Evolutionary conservation across 495 filamentous ascomycete species (phyloP).

Genomic region (Penicillium canescens): DNA sequence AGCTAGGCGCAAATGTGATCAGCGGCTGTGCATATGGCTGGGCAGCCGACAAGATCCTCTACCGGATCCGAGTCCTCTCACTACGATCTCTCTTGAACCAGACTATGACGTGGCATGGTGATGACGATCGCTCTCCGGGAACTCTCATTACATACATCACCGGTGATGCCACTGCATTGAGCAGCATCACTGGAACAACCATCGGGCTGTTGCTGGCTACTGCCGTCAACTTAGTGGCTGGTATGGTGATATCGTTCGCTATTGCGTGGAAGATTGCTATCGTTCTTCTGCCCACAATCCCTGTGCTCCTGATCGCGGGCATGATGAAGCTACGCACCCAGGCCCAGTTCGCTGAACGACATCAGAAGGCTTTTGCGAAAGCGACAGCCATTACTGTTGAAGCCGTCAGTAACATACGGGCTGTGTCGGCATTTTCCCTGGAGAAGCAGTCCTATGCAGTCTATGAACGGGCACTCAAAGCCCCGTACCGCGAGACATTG

Average conservation of each 20-base stretch:
- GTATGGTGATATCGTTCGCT: constrained; percentile 35
- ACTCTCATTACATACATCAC: constrained; percentile 49
- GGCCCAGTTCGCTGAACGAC: constrained; percentile 56
- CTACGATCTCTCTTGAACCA: constrained; percentile 51
- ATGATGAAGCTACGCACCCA: constrained; percentile 56
- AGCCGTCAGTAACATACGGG: constrained; percentile 51
- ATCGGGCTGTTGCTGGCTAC: constrained; percentile 47
- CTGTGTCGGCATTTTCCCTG: constrained; percentile 50
- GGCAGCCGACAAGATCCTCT: constrained; percentile 52
- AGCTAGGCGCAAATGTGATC: constrained; percentile 50
- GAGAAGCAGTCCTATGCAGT: constrained; percentile 41
- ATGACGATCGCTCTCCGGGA: constrained; percentile 43
- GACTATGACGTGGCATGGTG: constrained; percentile 51
- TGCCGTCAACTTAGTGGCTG: constrained; percentile 38
- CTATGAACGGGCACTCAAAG: constrained; percentile 34
- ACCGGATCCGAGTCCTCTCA: constrained; percentile 47
- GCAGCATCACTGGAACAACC: constrained; percentile 46
- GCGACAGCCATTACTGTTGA: constrained; percentile 52
- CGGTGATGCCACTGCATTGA: constrained; percentile 46
- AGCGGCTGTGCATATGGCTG: constrained; percentile 50
- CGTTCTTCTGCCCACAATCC: constrained; percentile 39
- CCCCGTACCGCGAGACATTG: constrained; percentile 48
- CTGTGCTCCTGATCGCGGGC: constrained; percentile 39
- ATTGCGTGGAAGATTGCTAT: constrained; percentile 46
- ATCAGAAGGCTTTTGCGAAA: constrained; percentile 52